Conservation (phyloP, 345 rosid species). For the Linum trigynum region DNA sequence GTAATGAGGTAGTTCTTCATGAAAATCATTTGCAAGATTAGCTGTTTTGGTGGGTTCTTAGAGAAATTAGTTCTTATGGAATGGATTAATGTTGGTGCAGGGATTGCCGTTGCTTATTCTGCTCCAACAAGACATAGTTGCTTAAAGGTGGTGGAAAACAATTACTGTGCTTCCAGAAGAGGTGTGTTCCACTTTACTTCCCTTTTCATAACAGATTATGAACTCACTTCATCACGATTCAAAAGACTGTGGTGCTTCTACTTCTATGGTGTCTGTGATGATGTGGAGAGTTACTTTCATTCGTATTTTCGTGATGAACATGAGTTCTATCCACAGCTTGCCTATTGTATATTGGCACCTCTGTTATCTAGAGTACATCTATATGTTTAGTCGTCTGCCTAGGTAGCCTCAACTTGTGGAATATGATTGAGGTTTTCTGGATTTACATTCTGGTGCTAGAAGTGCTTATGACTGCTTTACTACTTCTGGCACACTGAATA, state of each 20-base stretch:
- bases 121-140: conserved; percentile 80
- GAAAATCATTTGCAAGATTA: not conserved
- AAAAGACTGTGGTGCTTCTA: not conserved
- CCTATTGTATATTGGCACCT: not conserved
- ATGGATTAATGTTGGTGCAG: conserved; percentile 32
- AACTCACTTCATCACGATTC: not conserved
- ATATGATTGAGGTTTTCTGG: not conserved
- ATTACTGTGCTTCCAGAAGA: conserved; percentile 86
- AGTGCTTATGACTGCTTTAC: not conserved
- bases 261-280: not conserved
- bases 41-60: not conserved
- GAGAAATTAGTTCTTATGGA: conserved; percentile 3
- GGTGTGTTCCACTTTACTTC: conserved; percentile 29
- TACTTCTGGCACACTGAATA: not conserved
- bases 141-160: conserved; percentile 80
- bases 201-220: not conserved
- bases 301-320: too few species aligned
- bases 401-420: not conserved
- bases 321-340: not conserved
- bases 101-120: conserved; percentile 62
- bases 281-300: too few species aligned
- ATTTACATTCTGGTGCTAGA: not conserved
- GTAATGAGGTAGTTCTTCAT: not conserved
- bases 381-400: not conserved
- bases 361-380: not conserved